Conservation (phyloP, 2,329 filamentous ascomycete species). For the Keithomyces neogunnii region DNA sequence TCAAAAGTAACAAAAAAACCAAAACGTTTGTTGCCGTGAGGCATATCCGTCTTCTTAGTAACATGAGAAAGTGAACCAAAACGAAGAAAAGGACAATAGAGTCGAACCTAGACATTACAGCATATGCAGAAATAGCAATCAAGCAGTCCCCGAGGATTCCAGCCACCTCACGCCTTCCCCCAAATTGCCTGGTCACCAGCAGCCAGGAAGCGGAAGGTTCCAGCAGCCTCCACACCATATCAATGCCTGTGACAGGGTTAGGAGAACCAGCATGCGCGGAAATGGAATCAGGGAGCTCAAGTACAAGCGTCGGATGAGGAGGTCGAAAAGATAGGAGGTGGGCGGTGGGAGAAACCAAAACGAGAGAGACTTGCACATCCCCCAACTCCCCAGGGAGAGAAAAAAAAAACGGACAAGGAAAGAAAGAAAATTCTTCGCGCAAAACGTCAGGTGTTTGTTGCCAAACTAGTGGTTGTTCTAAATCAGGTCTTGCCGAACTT, state of each 20-base stretch:
- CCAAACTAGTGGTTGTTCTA: slow-evolving; percentile 12
- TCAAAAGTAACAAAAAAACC: slow-evolving; percentile 11
- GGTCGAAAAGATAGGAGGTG: background rate
- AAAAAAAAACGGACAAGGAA: background rate
- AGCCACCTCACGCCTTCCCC: background rate
- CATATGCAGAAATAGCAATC: slow-evolving; percentile 1
- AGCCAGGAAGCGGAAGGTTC: background rate
- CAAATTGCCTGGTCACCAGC: background rate
- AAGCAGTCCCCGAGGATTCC: background rate
- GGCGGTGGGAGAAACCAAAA: background rate
- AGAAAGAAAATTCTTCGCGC: background rate
- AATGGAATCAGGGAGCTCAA: background rate
- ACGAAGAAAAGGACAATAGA: slow-evolving; percentile 11
- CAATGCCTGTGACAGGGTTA: background rate
- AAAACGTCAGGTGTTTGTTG: slow-evolving; percentile 10
- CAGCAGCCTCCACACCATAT: background rate
- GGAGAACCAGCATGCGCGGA: background rate
- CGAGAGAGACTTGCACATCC: background rate
- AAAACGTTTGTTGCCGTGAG: slow-evolving; percentile 28
- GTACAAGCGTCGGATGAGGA: background rate
- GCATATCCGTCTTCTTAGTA: slow-evolving; percentile 28
- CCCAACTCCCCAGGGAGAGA: background rate
- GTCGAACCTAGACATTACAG: slow-evolving; percentile 6
- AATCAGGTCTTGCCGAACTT: slow-evolving; percentile 4
- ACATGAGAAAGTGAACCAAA: slow-evolving; percentile 10